Conservation (phyloP, 2,329 filamentous ascomycete species). For the Chalara sp. region DNA sequence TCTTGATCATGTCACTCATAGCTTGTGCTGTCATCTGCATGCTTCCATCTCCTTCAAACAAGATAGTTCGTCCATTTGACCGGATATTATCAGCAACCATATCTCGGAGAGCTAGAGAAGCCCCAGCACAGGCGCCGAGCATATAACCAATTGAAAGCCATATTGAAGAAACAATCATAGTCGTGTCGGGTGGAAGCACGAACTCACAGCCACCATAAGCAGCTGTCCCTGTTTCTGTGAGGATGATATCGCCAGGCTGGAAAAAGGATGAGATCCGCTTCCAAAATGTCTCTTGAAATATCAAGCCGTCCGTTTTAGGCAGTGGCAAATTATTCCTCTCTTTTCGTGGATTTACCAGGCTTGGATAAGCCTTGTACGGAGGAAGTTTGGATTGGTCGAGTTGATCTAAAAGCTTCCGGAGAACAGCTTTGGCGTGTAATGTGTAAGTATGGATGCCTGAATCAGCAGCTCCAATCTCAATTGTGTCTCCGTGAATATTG, state of each 20-base stretch:
- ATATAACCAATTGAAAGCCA: slow-evolving; percentile 60
- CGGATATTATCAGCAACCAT: slow-evolving; percentile 10
- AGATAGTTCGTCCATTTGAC: slow-evolving; percentile 55
- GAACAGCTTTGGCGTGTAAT: too few species aligned
- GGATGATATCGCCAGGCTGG: slow-evolving; percentile 61
- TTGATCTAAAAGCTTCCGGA: too few species aligned
- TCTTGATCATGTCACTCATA: slow-evolving; percentile 71
- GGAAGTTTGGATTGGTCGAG: too few species aligned
- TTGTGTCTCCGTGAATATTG: too few species aligned
- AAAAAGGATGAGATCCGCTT: slow-evolving; percentile 42
- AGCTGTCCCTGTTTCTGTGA: slow-evolving; percentile 80
- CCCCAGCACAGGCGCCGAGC: slow-evolving; percentile 53
- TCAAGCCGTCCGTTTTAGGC: slow-evolving; percentile 25
- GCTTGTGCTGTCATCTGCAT: slow-evolving; percentile 80
- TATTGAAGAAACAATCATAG: slow-evolving; percentile 68
- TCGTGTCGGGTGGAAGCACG: slow-evolving; percentile 65
- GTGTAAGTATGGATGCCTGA: too few species aligned
- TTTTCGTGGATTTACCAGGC: too few species aligned
- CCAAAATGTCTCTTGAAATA: too few species aligned
- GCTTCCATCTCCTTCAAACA: slow-evolving; percentile 52
- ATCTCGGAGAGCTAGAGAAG: slow-evolving; percentile 67
- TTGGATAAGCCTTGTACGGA: too few species aligned
- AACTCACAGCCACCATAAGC: slow-evolving; percentile 84
- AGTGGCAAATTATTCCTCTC: too few species aligned
- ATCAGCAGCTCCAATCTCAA: too few species aligned